Evolutionary conservation across 768 basidiomycete genomes (phyloP), one percentile per base, ranked within the genome.

Genomic region (Tricholoma bakamatsutake): DNA sequence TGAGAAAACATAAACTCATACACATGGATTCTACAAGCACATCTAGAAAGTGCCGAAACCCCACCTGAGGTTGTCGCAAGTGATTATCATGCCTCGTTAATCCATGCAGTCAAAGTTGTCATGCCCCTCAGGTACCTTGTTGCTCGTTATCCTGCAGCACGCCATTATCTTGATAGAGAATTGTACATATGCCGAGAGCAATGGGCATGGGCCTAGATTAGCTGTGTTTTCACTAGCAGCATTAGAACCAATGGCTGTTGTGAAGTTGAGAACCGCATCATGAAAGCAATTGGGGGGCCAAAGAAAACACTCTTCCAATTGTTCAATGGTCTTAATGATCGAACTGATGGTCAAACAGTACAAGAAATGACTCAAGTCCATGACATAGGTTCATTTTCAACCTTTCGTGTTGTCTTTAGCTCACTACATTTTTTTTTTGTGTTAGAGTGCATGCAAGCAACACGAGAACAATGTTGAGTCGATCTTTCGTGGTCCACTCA

Each of bases 151-250:
- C 64, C 66, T 3, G 11, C 53, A 3, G 58, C 64, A 15, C 24
- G 59, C 9, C 28, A 33, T 0, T 75, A 73, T 56, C 66, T 73
- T 5, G 51, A 66, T 4, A 52, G 59, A 0, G 64, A 69, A 35
- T 28, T 75, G 0, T 73, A 69, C 53, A 56, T 62, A 3, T 68
- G 67, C 37, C 62, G 64, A 0, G 59, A 67, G 28, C 67, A 62
- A 15, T 75, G 72, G 72, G 73, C 71, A 21, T 71, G 67, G 68
- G 64, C 68, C 6, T 75, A 63, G 60, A 52, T 69, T 3, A 60
- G 64, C 17, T 21, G 53, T 27, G 37, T 50, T 13, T 75, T 71
- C 55, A 73, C 72, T 9, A 64, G 60, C 18, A 71, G 71, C 1
- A 61, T 72, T 4, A 47, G 71, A 1, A 75, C 71, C 18, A 72